Base-by-base conservation (phyloP, 2,329 filamentous ascomycete species). In the Penicillium sp. region DNA sequence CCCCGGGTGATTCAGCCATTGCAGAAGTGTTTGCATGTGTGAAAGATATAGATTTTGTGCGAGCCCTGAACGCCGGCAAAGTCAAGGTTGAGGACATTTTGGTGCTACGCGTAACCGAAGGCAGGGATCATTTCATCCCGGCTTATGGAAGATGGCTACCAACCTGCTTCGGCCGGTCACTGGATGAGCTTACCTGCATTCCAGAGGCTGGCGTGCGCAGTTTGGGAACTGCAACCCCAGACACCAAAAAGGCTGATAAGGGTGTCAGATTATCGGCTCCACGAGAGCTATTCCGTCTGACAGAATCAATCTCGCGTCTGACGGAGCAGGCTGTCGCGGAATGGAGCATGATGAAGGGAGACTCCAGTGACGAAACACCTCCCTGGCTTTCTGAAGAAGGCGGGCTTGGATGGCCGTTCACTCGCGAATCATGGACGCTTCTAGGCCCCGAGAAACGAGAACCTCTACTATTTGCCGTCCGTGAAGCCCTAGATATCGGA, bases 101-200 rank as follows among this genome's bases (percentile, higher is more conserved):
- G 7, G 87, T 99, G 1, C 79, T 99, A 8, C 86, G 91, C 0
- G 89, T 99, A 5, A 81, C 85, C 11, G 84, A 88, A 52, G 95
- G 95, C 0, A 83, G 91, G 48, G 94, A 99, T 65, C 89, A 97
- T 68, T 99, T 99, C 68, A 84, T 99, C 40, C 88, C 91, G 0
- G 79, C 96, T 0, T 85, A 83, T 23, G 94, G 83, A 0, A 77
- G 75, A 1, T 99, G 94, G 93, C 77, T 87, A 3, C 88, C 89
- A 8, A 91, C 90, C 0, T 89, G 86, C 64, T 89, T 97, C 49
- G 90, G 90, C 0, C 85, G 90, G 38, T 92, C 89, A 0, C 81
- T 99, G n/a, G 88, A 92, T 59, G 92, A 96, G 66, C 81, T 99
- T 8, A 90, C 95, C 50, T 85, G 87, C 18, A 84, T 97, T 4